These are phyloP conservation scores for Penicillium thymicola DNA, from an alignment of 2,329 filamentous ascomycete species.

Conservation along the genomic window DNA sequence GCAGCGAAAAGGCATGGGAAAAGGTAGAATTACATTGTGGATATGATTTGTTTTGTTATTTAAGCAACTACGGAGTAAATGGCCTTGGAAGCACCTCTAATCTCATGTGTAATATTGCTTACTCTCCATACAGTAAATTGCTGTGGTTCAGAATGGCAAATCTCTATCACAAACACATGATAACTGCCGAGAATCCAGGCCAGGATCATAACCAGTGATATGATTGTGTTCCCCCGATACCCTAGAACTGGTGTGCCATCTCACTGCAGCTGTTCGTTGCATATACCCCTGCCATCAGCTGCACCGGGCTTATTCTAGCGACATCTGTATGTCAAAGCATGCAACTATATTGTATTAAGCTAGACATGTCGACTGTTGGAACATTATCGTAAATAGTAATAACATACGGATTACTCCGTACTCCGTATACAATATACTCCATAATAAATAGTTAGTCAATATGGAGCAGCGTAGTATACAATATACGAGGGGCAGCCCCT, in stretches of 20 bases:
- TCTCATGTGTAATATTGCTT: neutral
- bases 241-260: constrained; percentile 15
- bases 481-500: constrained; percentile 3
- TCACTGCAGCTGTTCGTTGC: constrained; percentile 19
- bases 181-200: neutral
- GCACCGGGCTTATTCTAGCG: constrained; percentile 12
- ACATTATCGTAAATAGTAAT: neutral
- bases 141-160: neutral
- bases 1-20: neutral
- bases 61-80: neutral
- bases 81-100: neutral
- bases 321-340: neutral
- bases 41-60: neutral
- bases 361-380: neutral
- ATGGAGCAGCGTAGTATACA: constrained; percentile 1
- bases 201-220: neutral
- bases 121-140: neutral
- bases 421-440: too few species aligned
- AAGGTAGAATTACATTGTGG: neutral
- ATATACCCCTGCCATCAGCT: constrained; percentile 14
- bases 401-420: neutral
- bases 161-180: constrained; percentile 2
- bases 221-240: neutral
- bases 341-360: neutral
- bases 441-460: neutral